Base-by-base conservation (phyloP, 2,329 filamentous ascomycete species). In the Fulvia fulva region DNA sequence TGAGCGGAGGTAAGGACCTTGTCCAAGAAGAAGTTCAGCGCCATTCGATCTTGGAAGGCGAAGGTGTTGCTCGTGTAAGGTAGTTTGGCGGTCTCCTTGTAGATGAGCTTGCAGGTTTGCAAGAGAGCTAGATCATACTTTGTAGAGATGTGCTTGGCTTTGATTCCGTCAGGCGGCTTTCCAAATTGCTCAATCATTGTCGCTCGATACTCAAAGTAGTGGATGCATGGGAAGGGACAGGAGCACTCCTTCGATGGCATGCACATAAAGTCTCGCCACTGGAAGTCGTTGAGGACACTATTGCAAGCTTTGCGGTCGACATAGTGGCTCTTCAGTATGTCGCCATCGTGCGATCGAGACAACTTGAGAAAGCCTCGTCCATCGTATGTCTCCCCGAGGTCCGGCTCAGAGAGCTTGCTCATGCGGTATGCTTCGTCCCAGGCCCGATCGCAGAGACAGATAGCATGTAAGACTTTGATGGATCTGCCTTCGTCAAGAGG, bases 21-120 rank as follows among this genome's bases (percentile, higher is more conserved):
- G 14, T 57, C 60, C 21, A 59, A 43, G 41, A 62, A 62, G 23
- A 56, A 32, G 26, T 59, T 59, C 44, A 62, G 51, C 22, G 59
- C 60, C 21, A 56, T 44, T 22, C 56, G 56, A 21, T 55, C 37
- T 19, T 57, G 51, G 47, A 62, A 62, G 5, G 49, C 55, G 44
- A 63, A 63, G 3, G 55, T 60, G 26, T 60, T 63, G 8, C 57
- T 50, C 21, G 45, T 57, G 26, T 59, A 62, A 8, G 62, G 59
- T 2, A 60, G 43, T 2, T 60, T 34, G 22, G 62, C 52, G 1
- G 59, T 55, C 11, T 62, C 62, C n/a, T 56, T 57, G 43, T 64
- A 51, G 34, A 62, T 58, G 41, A 51, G 55, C 23, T 46, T 50
- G 25, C 57, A 59, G 5, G 52, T 57, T 14, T 43, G 50, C 14